Base-by-base conservation (phyloP, 2,329 filamentous ascomycete genomes). In the Basipetospora chlamydospora region DNA sequence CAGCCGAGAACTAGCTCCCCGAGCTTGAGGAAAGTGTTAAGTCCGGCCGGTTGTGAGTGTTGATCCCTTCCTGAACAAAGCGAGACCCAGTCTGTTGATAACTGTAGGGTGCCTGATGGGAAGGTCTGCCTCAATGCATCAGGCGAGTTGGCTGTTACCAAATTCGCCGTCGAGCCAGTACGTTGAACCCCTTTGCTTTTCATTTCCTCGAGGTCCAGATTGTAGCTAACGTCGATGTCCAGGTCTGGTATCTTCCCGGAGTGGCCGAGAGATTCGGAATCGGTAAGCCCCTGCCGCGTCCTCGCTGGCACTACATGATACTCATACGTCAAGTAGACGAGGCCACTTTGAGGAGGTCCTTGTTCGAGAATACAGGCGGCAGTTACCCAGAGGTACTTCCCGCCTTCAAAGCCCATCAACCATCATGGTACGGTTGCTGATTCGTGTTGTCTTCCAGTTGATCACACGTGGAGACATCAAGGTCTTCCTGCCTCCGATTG, bases 381-480 rank as follows among this genome's bases (percentile, higher is more conserved):
- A 93, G 84, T 46, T 98, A 93, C 57, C 90, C 90, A 2, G 90
- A 98, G 58, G 69, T 70, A 51, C 41, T 43, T 9, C 10, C 22
- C 25, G 7, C 12, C 21, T 26, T 13, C 25, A 21, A 22, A n/a
- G 13, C 37, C 23, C 10, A n/a, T 28, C n/a, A 12, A 20, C 16
- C 3, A n/a, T n/a, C n/a, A n/a, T n/a, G 22, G 22, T 23, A 23
- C 22, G 11, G 22, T 23, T 23, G 11, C 22, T 23, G 22, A 23
- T 23, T 23, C 6, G 6, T 23, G 11, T 23, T 20, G 8, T 6
- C 26, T 12, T 6, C 33, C 42, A 74, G 65, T 68, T 96, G 42
- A 95, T 98, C 53, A 98, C 90, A 12, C 76, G 90, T 39, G 77
- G 77, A 30, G 90, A 96, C 52, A 87, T 96, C 59, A 96, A 98